Evolutionary conservation across 2,329 filamentous ascomycete genomes (phyloP).

Genomic region (Mycosphaerella arachidis): DNA sequence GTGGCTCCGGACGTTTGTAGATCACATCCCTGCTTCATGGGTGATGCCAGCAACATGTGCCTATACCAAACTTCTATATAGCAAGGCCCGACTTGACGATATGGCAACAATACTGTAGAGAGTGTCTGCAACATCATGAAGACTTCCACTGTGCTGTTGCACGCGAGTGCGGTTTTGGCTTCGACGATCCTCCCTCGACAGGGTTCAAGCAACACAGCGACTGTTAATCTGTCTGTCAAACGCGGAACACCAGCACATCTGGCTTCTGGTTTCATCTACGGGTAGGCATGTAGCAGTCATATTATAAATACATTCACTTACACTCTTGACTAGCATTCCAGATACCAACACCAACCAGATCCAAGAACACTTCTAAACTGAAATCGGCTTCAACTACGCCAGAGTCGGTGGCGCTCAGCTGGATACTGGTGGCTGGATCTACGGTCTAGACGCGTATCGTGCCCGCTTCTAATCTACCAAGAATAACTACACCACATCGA

Average conservation of each 20-base stretch:
- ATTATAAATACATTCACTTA: background rate
- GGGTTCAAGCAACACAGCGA: constrained; percentile 18
- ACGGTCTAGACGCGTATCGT: constrained; percentile 29
- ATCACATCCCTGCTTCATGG: background rate
- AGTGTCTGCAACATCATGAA: background rate
- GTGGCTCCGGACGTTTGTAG: background rate
- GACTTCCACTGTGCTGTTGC: background rate
- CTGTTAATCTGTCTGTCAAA: constrained; percentile 31
- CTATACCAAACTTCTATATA: background rate
- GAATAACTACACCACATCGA: constrained; percentile 44
- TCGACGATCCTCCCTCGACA: constrained; percentile 13
- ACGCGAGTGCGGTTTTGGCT: background rate
- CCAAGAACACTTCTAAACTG: constrained; percentile 37
- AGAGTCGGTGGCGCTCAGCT: constrained; percentile 43
- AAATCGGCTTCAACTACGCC: constrained; percentile 40
- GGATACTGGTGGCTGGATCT: constrained; percentile 38
- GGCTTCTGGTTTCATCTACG: constrained; percentile 44
- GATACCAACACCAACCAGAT: constrained; percentile 32
- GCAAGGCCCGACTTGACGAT: background rate
- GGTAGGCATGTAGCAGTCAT: background rate
- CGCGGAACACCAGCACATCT: constrained; percentile 34
- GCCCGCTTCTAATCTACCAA: constrained; percentile 42
- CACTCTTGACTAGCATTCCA: constrained; percentile 25
- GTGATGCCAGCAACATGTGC: background rate
- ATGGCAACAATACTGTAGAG: background rate